Conservation (phyloP, 306 rosid genomes). For the Lupinus albus region DNA sequence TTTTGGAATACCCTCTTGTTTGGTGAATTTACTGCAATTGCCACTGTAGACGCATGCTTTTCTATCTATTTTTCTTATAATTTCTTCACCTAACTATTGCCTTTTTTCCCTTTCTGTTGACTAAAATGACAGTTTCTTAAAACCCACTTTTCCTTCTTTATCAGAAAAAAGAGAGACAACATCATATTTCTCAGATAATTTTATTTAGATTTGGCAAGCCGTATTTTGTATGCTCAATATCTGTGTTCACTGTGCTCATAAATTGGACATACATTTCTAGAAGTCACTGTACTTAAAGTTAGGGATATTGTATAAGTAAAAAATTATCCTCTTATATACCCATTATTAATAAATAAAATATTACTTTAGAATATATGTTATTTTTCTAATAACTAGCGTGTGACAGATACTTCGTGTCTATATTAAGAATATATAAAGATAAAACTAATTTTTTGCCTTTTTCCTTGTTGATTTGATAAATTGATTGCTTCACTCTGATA, state of each 20-base stretch:
- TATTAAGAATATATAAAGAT: no score
- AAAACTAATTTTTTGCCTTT: neutral
- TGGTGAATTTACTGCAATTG: slow-evolving; percentile 53
- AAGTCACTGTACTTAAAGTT: no score
- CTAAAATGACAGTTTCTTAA: slow-evolving; percentile 11
- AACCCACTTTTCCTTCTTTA: slow-evolving; percentile 14
- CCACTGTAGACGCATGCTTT: slow-evolving; percentile 49
- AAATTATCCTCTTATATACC: no score
- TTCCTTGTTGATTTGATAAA: neutral
- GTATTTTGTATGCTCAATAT: slow-evolving; percentile 17
- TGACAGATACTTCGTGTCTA: no score
- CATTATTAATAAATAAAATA: no score
- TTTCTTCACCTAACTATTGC: neutral
- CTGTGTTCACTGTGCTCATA: neutral
- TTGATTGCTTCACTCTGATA: neutral
- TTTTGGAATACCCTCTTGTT: slow-evolving; percentile 39
- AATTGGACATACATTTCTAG: no score
- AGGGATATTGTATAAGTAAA: no score
- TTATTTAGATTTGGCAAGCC: slow-evolving; percentile 11
- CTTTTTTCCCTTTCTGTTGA: slow-evolving; percentile 30
- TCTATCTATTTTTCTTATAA: neutral
- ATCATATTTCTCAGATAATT: slow-evolving; percentile 17
- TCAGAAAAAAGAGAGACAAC: neutral
- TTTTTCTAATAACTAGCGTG: no score
- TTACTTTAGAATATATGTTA: no score